phyloP scores from a whole-genome alignment of 305 asterid genomes.

The Fraxinus sp. region DNA sequence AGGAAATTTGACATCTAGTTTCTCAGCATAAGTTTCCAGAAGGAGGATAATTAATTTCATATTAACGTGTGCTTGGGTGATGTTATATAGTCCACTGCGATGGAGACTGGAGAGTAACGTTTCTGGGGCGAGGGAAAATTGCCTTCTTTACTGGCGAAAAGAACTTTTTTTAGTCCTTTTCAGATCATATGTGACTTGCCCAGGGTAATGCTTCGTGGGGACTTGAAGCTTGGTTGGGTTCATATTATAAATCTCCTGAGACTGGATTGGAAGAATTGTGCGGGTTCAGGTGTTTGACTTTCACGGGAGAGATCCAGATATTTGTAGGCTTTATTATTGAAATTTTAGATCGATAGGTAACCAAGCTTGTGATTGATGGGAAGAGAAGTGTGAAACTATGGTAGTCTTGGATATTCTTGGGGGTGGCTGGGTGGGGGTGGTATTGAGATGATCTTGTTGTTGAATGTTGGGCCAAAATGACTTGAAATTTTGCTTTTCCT shows the following conservation, averaged over 20 bases:
- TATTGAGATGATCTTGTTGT: constrained; percentile 9
- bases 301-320: not conserved
- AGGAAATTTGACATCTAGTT: not conserved
- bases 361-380: not conserved
- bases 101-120: not conserved
- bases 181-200: not conserved
- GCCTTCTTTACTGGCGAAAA: not conserved
- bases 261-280: not conserved
- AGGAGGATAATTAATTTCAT: constrained; percentile 2
- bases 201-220: constrained; percentile 1
- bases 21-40: not conserved
- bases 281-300: not conserved
- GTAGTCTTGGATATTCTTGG: not conserved
- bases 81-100: not conserved
- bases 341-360: not conserved
- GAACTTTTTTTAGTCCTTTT: not conserved
- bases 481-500: constrained; percentile 24
- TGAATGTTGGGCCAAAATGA: constrained; percentile 11
- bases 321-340: constrained; percentile 15
- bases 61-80: not conserved
- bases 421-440: too few species aligned
- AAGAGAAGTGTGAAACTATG: not conserved
- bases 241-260: constrained; percentile 6
- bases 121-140: constrained; percentile 9
- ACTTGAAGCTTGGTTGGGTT: not conserved